Percentiles rank a stretch among this genome's conserved stretches.
phyloP scores from a whole-genome alignment of 177 flowering plant species.

The Tripterygium wilfordii region DNA sequence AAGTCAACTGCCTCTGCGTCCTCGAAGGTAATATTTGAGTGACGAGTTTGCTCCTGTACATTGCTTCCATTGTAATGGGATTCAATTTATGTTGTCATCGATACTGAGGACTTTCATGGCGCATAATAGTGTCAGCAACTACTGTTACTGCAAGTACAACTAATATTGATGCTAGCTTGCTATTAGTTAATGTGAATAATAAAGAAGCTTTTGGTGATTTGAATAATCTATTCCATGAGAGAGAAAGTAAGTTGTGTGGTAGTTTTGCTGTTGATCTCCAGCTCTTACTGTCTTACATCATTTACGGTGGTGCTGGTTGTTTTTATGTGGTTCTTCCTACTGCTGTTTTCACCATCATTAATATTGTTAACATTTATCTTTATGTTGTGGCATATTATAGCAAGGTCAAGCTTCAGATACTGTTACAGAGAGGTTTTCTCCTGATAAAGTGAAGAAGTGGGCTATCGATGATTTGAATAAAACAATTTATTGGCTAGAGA shows the following conservation, averaged over 20 bases:
- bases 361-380: neutral
- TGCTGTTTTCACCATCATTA: neutral
- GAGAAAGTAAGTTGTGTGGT: too few relatives aligned
- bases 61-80: too few relatives aligned
- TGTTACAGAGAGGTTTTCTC: constrained; percentile 30
- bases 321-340: neutral
- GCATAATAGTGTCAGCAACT: too few relatives aligned
- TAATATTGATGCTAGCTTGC: too few relatives aligned
- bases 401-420: constrained; percentile 34
- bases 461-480: constrained; percentile 59
- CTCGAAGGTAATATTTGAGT: constrained; percentile 32
- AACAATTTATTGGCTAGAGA: constrained; percentile 79
- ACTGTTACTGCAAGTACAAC: too few relatives aligned
- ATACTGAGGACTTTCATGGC: too few relatives aligned
- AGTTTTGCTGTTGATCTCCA: neutral
- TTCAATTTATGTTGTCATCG: too few relatives aligned
- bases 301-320: neutral
- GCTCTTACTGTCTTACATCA: too few relatives aligned
- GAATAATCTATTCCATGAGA: too few relatives aligned
- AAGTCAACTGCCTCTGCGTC: constrained; percentile 25
- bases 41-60: too few relatives aligned
- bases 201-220: too few relatives aligned
- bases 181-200: too few relatives aligned
- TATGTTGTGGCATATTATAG: constrained; percentile 10
- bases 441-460: constrained; percentile 72